Conservation (phyloP, 805 yeast genomes). For the Zygoascus bituminiphila region DNA sequence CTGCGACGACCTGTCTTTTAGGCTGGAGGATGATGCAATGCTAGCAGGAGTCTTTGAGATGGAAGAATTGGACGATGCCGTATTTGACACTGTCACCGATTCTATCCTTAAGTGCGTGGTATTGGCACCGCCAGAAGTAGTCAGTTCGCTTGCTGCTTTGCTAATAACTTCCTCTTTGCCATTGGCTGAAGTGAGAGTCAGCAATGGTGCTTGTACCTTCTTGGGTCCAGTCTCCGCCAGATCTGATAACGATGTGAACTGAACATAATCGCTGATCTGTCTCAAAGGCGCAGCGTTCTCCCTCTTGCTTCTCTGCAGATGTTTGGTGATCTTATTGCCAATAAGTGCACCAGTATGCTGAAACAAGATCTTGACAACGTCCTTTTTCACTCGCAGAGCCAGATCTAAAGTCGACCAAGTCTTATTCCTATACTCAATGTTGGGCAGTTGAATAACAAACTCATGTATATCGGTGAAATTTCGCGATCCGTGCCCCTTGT, state of each 20-base stretch:
- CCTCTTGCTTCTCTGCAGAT: constrained; percentile 12
- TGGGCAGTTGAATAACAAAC: constrained; percentile 59
- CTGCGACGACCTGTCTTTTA: background rate
- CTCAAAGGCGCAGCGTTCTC: constrained; percentile 11
- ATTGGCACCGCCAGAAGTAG: too few species aligned
- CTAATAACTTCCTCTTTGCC: background rate
- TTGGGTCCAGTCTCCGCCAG: constrained; percentile 7
- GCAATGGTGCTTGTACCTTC: background rate
- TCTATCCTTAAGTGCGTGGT: too few species aligned
- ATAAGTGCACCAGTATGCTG: constrained; percentile 64
- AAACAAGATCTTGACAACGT: constrained; percentile 31
- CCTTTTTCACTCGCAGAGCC: constrained; percentile 51
- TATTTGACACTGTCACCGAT: too few species aligned
- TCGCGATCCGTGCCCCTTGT: constrained; percentile 62
- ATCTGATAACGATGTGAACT: constrained; percentile 26
- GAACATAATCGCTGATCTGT: constrained; percentile 30
- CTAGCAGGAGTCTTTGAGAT: too few species aligned
- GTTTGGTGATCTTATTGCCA: constrained; percentile 58
- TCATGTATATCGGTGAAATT: constrained; percentile 71
- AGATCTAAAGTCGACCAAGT: constrained; percentile 70
- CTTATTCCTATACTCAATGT: constrained; percentile 47
- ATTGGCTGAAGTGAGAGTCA: background rate
- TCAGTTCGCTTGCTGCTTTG: too few species aligned
- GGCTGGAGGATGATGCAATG: background rate
- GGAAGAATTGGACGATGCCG: too few species aligned